These are phyloP conservation scores for Hamamelis virginiana DNA, from an alignment of 164 flowering plant genomes.

Conservation along the genomic window DNA sequence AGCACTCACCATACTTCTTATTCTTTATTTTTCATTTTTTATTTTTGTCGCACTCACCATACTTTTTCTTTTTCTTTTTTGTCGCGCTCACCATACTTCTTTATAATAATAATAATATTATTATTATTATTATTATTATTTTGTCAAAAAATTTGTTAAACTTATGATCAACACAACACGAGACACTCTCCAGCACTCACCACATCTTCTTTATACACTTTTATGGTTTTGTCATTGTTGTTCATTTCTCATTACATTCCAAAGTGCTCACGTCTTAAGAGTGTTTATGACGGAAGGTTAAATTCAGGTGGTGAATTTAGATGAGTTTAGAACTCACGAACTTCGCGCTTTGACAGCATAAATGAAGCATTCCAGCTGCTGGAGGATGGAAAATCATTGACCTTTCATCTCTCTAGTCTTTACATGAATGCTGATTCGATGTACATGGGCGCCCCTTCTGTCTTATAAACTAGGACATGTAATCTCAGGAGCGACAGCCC, in stretches of 20 bases:
- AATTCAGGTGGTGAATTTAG: constrained; percentile 60
- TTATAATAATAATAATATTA: no score
- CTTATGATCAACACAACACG: no score
- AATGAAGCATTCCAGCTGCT: constrained; percentile 65
- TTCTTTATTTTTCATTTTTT: not conserved
- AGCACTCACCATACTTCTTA: not conserved
- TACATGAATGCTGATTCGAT: no score
- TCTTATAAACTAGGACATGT: no score
- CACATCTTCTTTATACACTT: not conserved
- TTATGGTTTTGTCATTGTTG: not conserved
- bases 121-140: no score
- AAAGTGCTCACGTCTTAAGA: not conserved
- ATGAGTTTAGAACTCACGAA: constrained; percentile 71
- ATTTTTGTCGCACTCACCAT: not conserved
- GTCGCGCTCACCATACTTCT: not conserved
- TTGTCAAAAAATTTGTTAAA: no score
- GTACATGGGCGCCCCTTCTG: no score
- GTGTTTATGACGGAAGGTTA: not conserved
- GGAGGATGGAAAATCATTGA: constrained; percentile 49
- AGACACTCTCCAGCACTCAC: no score
- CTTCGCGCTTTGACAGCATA: constrained; percentile 51
- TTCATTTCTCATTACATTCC: not conserved
- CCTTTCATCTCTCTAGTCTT: no score
- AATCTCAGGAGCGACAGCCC: no score
- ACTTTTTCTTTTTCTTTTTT: no score